Conservation (phyloP, 23 red algal species). For the Gracilaria domingensis region DNA sequence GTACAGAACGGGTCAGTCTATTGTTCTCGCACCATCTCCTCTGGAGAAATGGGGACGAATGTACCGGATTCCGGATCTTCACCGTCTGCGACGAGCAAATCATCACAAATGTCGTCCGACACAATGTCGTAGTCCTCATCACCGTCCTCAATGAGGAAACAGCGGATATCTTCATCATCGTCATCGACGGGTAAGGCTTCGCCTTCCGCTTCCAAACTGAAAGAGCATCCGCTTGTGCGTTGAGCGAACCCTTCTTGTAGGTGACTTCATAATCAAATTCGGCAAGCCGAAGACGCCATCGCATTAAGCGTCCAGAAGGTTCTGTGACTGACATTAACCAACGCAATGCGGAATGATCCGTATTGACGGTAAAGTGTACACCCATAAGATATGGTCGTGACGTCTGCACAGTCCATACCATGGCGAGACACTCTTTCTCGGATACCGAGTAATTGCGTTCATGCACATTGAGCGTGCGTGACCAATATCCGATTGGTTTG, state of each 20-base stretch:
- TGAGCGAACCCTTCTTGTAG: neutral
- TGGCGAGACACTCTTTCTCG: too few species aligned
- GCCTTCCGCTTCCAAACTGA: neutral
- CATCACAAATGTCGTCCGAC: neutral
- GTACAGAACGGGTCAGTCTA: neutral
- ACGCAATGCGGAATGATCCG: too few species aligned
- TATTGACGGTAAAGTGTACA: too few species aligned
- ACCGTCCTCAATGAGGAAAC: neutral
- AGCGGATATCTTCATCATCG: too few species aligned
- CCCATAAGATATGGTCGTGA: too few species aligned
- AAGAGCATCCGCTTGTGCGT: neutral
- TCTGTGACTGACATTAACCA: too few species aligned
- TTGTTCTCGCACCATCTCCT: slow-evolving; percentile 6
- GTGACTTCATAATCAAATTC: neutral
- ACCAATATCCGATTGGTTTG: too few species aligned
- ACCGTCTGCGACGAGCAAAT: neutral
- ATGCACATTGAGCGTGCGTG: too few species aligned
- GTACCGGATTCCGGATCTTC: neutral
- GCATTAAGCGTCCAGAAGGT: too few species aligned
- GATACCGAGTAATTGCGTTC: too few species aligned
- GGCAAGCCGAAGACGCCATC: neutral
- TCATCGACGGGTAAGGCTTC: neutral
- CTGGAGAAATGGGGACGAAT: neutral
- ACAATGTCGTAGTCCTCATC: neutral
- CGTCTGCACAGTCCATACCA: too few species aligned